A percentile compares a stretch with the other conserved stretches of the same genome.
Evolutionary conservation across 106 monocot genomes (phyloP).

Genomic region (Apostasia ramifera): DNA sequence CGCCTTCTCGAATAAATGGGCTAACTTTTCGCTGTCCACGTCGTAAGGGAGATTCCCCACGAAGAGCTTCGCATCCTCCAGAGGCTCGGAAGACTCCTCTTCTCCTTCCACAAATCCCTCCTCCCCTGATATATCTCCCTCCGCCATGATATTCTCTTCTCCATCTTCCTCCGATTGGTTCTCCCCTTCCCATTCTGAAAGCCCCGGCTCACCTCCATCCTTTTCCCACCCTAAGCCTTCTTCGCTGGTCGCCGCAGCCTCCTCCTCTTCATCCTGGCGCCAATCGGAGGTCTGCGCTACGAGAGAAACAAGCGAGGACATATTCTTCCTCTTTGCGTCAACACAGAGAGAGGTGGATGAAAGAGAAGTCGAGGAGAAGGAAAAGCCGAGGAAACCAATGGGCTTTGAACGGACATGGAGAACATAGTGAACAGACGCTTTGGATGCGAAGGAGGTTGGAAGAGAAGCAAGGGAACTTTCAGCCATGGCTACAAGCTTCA

Average conservation of each 20-base stretch:
- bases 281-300: conserved; percentile 45
- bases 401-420: conserved; percentile 10
- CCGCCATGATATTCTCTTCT: conserved; percentile 2
- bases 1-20: conserved; percentile 54
- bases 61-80: conserved; percentile 86
- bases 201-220: too few species aligned
- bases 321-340: conserved; percentile 13
- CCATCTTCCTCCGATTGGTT: neutral
- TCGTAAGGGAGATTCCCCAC: conserved; percentile 80
- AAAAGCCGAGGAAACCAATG: neutral
- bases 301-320: conserved; percentile 18
- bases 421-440: neutral
- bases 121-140: conserved; percentile 7
- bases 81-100: conserved; percentile 45
- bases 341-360: conserved; percentile 2
- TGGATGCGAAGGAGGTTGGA: conserved; percentile 4
- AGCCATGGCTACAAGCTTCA: neutral
- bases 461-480: conserved; percentile 6
- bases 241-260: neutral
- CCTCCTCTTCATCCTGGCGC: conserved; percentile 21
- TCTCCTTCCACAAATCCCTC: conserved; percentile 12
- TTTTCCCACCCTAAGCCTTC: neutral
- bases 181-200: neutral
- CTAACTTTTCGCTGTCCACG: conserved; percentile 67
- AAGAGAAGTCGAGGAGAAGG: conserved; percentile 4